phyloP scores from a whole-genome alignment of 192 early-diverging fungal genomes.

The Coemansia sp. region DNA sequence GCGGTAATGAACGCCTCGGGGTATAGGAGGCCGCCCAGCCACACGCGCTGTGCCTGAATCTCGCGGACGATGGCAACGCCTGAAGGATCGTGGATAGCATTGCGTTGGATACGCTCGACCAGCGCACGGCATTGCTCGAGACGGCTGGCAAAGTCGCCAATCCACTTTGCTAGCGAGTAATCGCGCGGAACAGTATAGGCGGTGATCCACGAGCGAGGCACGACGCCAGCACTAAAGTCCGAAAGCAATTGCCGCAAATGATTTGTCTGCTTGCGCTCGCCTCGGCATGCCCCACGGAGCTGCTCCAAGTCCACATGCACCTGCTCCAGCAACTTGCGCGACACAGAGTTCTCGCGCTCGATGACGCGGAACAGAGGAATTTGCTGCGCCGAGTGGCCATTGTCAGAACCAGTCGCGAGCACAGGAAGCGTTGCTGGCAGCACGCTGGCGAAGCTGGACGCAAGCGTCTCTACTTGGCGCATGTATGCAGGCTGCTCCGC shows the following conservation, averaged over 20 bases:
- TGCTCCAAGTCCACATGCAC: conserved; percentile 70
- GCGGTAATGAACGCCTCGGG: conserved; percentile 93
- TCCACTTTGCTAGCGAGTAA: conserved; percentile 65
- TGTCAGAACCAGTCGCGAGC: background rate
- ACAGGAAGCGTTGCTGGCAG: conserved; percentile 53
- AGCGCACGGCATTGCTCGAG: conserved; percentile 64
- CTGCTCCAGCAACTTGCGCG: conserved; percentile 56
- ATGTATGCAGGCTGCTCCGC: conserved; percentile 71
- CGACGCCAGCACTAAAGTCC: conserved; percentile 66
- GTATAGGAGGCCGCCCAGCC: conserved; percentile 83
- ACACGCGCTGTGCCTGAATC: conserved; percentile 57
- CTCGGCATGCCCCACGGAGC: conserved; percentile 67
- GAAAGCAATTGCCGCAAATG: conserved; percentile 71
- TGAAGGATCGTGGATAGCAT: background rate
- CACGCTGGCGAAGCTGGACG: conserved; percentile 59
- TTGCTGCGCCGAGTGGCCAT: conserved; percentile 3
- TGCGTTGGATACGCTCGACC: conserved; percentile 29
- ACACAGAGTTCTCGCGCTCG: conserved; percentile 73
- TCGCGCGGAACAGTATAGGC: conserved; percentile 51
- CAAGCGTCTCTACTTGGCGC: conserved; percentile 59
- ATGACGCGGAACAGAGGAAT: conserved; percentile 83
- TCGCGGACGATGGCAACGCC: conserved; percentile 9
- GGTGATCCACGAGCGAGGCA: conserved; percentile 66
- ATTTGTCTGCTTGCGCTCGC: conserved; percentile 85
- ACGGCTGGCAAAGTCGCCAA: conserved; percentile 71